Evolutionary conservation across 768 basidiomycete species (phyloP), one percentile per base, ranked within the genome.

Genomic region (Panaeolus papilionaceus): DNA sequence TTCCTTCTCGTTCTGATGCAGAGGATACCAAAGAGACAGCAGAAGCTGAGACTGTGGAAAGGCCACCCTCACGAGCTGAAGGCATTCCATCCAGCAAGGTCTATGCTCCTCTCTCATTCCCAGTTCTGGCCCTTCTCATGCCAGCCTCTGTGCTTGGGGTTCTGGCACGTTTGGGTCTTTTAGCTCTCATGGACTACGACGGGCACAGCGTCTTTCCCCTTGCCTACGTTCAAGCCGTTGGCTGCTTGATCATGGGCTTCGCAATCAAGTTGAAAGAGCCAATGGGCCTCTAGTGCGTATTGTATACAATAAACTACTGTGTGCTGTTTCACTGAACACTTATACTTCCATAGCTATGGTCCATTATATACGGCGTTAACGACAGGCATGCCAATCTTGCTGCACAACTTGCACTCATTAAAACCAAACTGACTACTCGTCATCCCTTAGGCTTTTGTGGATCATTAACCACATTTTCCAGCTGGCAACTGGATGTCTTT

Each of bases 381-480:
- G 0, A 98, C 96, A 68, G 95, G 94, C 90, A 68, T 70, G 79
- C 73, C 61, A 38, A 4, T 62, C 23, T 23, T 7, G 28, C 37
- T 62, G 38, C 10, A 11, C 38, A 40, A 28, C 61, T 39, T 10
- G 26, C n/a, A 38, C 51, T 14, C 38, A 23, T 37, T 54, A 20
- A 23, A 23, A 23, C 23, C 1, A 23, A 23, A 67, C 58, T 63
- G 49, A 71, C 40, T 47, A 20, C 14, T 26, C 39, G n/a, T n/a
- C n/a, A 14, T 42, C 42, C 42, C 16, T 4, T 47, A 91, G 96
- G 95, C 14, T 95, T 98, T 77, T 99, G 98, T 75, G 98, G 97
- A 3, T 97, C 95, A 1, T 79, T 99, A 72, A 99, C 98, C 10
- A 98, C 96, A 2, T 99, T 99, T 81, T 98, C 96, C 16, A 87